Base-by-base conservation (phyloP, 2,329 filamentous ascomycete genomes). In the Nigrospora oryzae region DNA sequence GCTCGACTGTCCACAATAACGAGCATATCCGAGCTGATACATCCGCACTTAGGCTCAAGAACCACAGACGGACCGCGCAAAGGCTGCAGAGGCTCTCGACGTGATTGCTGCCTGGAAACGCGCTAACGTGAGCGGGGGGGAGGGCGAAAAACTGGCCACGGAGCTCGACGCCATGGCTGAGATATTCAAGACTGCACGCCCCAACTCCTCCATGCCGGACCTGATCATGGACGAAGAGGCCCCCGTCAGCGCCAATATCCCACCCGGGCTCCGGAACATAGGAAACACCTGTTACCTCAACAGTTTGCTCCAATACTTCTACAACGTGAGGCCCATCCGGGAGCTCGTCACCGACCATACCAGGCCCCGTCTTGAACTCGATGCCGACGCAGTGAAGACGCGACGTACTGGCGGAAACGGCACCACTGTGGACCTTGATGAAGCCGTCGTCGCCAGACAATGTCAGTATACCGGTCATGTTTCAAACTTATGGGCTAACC, bases 281-380 rank as follows among this genome's bases (percentile, higher is more conserved):
- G 90, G 93, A 47, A 98, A 98, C 58, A 98, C 94, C 0, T 98
- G 93, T 63, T 98, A 98, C 57, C 74, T 98, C 44, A 98, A 98
- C 69, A 97, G 91, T 65, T 77, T 98, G 40, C 73, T 98, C 11
- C 93, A 98, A 56, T 97, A 95, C 60, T 85, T 96, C 53, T 96
- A 95, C 61, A 94, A 90, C 0, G 79, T 97, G 45, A 84, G 82
- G 49, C 82, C 87, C 2, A 73, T 97, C 30, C 80, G 91, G 41
- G 77, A 93, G 5, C 77, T 96, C 51, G 82, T 96, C 3, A 71
- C 94, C 46, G 73, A 88, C 41, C 88, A 87, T 52, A 81, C 91
- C 23, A 64, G 80, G 5, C 78, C 84, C 56, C 79, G 83, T 51
- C 78, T 93, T 57, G 77, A 84, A 3, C 64, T 86, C 5, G 77